phyloP scores from a whole-genome alignment of 441 rosid species.

The Jatropha multifida region DNA sequence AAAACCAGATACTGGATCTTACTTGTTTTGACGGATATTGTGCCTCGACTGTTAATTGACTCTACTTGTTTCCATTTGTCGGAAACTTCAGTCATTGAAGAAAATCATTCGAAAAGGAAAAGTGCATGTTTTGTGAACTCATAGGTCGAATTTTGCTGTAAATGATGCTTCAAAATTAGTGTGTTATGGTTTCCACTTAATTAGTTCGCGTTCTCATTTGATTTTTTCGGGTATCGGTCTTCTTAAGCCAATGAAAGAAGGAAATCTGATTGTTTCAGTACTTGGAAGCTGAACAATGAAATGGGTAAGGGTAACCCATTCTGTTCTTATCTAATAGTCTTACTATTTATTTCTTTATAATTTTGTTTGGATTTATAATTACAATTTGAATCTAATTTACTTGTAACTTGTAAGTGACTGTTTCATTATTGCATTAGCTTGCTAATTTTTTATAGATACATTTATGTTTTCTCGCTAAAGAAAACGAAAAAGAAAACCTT shows the following conservation, averaged over 20 bases:
- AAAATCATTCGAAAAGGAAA: no score
- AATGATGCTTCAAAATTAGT: no score
- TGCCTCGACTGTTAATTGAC: neutral
- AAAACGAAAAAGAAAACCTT: neutral
- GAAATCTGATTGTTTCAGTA: neutral
- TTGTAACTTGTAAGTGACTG: no score
- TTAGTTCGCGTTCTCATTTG: no score
- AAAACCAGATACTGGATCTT: neutral
- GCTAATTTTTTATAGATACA: neutral
- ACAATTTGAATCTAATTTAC: neutral
- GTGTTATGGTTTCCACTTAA: no score
- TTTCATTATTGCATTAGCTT: neutral
- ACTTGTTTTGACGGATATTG: neutral
- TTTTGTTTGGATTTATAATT: neutral
- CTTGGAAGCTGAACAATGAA: neutral
- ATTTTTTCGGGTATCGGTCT: neutral
- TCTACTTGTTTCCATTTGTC: no score
- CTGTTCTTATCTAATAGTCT: neutral
- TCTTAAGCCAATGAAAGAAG: neutral
- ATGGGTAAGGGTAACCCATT: neutral
- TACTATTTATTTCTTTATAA: neutral
- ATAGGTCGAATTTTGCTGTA: no score
- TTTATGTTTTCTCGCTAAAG: neutral
- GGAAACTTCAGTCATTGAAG: no score
- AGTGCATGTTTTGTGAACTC: no score